Evolutionary conservation across 768 basidiomycete genomes (phyloP), one percentile per base, ranked within the genome.

Genomic region (Trametes meyenii): DNA sequence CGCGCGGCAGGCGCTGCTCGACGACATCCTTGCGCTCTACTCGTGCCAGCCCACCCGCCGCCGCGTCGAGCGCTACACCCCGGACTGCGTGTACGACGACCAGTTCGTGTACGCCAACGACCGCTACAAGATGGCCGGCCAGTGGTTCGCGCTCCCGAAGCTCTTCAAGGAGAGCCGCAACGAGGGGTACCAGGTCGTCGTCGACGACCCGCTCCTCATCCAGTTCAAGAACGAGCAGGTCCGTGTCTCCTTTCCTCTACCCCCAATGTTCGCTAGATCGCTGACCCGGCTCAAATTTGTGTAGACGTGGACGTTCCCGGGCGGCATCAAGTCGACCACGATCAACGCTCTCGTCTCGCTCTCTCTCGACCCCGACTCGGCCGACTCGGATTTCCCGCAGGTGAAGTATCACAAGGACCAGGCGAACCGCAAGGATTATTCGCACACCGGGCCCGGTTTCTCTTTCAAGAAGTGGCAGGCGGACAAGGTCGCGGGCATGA

Each of bases 171-270:
- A 63, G 50, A 74, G 72, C 50, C 67, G 71, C 62, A 76, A 77
- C 62, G 70, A 74, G 48, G 69, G 73, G 14, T 76, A 77, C 60
- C 70, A 77, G 66, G 72, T 78, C 19, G 62, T 73, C 19, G 66
- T 61, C 64, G 76, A 76, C 60, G 75, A 78, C 49, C 72, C 70
- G 14, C 69, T 74, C 57, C 53, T 73, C 66, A 77, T 78, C 56
- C 77, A 78, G 68, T 78, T 79, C 69, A 77, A 77, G 71, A 77
- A 78, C 65, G 77, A 78, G 65, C 76, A 78, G 71, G 74, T 73
- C 26, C 38, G 53, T 61, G 23, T 3, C 33, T 50, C 57, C 43
- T 1, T 33, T 12, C 17, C 49, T 6, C 43, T 6, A n/a, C n/a
- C 6, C 19, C 39, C 23, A 11, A 2, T 10, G 21, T 40, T 35